These are phyloP conservation scores for Myxozyma lipomycoides DNA, from an alignment of 805 yeast genomes.

Conservation along the genomic window DNA sequence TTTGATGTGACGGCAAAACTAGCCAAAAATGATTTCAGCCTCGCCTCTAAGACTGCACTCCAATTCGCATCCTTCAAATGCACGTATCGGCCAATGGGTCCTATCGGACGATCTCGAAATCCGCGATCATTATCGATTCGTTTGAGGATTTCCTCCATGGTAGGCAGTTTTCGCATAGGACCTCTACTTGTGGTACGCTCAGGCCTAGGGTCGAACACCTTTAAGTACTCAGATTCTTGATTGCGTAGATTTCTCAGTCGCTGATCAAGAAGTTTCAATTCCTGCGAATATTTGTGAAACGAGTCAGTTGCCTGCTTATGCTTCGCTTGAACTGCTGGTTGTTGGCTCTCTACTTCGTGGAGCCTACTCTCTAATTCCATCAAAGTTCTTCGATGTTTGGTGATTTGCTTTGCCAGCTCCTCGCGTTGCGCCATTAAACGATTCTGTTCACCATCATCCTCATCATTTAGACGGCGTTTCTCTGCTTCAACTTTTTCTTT, in stretches of 20 bases:
- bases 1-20: constrained; percentile 65
- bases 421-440: constrained; percentile 1
- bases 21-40: constrained; percentile 48
- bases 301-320: no score
- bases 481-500: constrained; percentile 36
- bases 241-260: constrained; percentile 24
- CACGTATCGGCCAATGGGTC: constrained; percentile 71
- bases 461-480: constrained; percentile 14
- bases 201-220: no score
- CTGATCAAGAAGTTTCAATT: background rate
- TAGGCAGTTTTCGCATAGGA: constrained; percentile 39
- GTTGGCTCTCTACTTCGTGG: background rate
- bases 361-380: constrained; percentile 16
- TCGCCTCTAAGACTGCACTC: constrained; percentile 57
- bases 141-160: constrained; percentile 42
- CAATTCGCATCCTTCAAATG: constrained; percentile 56
- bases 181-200: no score
- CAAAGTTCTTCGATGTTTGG: constrained; percentile 2
- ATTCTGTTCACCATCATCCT: constrained; percentile 12
- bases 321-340: no score
- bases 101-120: constrained; percentile 58
- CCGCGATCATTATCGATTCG: constrained; percentile 40
- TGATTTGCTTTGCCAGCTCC: constrained; percentile 10
- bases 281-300: background rate
- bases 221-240: constrained; percentile 31